Evolutionary conservation across 495 filamentous ascomycete genomes (phyloP), one percentile per base, ranked within the genome.

Genomic region (Podospora pseudoanserina): DNA sequence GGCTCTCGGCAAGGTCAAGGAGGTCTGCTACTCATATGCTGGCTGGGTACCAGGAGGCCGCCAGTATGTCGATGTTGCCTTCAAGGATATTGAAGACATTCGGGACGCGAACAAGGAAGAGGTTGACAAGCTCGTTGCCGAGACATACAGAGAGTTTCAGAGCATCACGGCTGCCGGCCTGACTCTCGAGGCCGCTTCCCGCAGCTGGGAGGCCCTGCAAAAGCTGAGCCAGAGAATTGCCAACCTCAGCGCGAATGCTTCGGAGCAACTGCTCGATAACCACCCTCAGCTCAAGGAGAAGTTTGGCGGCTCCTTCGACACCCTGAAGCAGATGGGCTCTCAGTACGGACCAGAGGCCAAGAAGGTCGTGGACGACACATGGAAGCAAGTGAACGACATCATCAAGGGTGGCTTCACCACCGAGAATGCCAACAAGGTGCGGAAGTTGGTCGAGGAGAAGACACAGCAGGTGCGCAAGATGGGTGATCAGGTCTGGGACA

Each of bases 201-300:
- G 86, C 71, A 76, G 82, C 1, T 85, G 83, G 74, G 77, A 84
- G 0, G 78, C 88, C 15, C 70, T 91, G 13, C 76, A 86, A 6
- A 87, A 86, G 55, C 75, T 87, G 39, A 66, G 81, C 2, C 78
- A 79, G 44, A 77, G 82, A 49, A 70, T 90, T 1, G 81, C 80
- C 19, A 82, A 81, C 15, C 76, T 91, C 18, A 82, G 86, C 5
- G 84, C 81, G 16, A 84, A 86, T 69, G 84, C 86, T 0, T 79
- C 82, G 20, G 76, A 80, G 49, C 82, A 90, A 63, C 82, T 91
- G 34, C 73, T 90, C 49, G 79, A 89, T 61, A 88, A 89, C 68
- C 89, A 91, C 70, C 89, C 89, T 1, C 70, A 87, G 70, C 69
- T 91, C 13, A 89, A 89, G 79, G 84, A 91, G 73, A 86, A 87